Evolutionary conservation across 768 basidiomycete species (phyloP), one percentile per base, ranked within the genome.

Genomic region (Baorangia bicolor): DNA sequence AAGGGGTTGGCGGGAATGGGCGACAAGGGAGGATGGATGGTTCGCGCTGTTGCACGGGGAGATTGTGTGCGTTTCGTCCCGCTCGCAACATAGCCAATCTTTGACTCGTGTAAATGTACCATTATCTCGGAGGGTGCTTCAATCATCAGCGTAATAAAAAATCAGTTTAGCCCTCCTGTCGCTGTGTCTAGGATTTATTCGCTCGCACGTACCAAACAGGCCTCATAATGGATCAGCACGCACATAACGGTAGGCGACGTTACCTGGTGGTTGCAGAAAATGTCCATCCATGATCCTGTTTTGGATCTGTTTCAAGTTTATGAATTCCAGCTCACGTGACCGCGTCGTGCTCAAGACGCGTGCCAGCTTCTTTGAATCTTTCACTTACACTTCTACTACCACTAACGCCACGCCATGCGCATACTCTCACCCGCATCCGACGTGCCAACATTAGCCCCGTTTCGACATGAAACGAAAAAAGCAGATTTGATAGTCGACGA

Each of bases 1-100:
- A 59, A 56, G 4, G 73, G 69, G 5, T 5, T 74, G 72, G 73
- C 31, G 34, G 30, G 67, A 64, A 31, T 76, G 74, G 76, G 62
- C 56, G 1, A 35, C 34, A 37, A 56, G 60, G 23, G 69, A 71
- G 9, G 74, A 74, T 20, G 76, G 69, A 1, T 75, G 73, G 72
- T 71, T 72, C 43, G 58, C 55, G 1, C 3, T 73, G 13, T 16
- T 73, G 20, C 68, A 75, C 20, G 71, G 73, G 18, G 74, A 77
- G 53, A 60, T 75, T 37, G 60, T 75, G 21, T 69, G 62, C 50
- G 5, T 21, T 20, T 37, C 18, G 23, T 35, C 9, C 39, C 6
- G 39, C 9, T 21, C 4, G 21, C 10, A 4, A 23, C 6, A 23
- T n/a, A 7, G 16, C 11, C 21, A 18, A 16, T 18, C 21, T 23